A percentile compares a stretch with the other conserved stretches of the same genome.
Conservation (phyloP, 1,284 basidiomycete species). For the Ceratobasidium sp. region DNA sequence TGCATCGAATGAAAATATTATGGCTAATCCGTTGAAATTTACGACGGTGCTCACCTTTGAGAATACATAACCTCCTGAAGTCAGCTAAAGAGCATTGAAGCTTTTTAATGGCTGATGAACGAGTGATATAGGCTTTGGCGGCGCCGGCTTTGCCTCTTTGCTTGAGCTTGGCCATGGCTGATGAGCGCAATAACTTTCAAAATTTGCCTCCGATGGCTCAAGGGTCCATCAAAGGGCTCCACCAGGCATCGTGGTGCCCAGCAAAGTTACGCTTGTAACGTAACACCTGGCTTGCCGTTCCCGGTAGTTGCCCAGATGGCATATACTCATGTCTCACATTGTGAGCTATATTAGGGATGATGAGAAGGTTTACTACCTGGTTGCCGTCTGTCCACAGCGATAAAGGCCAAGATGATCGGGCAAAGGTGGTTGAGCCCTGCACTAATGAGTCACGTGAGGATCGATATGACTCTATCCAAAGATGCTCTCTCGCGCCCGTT, state of each 20-base stretch:
- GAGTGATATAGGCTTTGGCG: constrained; percentile 93
- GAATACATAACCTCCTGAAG: constrained; percentile 95
- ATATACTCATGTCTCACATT: too few species aligned
- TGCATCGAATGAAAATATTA: constrained; percentile 8
- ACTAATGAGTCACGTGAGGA: constrained; percentile 9
- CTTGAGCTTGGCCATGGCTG: constrained; percentile 83
- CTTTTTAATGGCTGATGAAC: constrained; percentile 89
- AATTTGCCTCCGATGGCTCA: constrained; percentile 29
- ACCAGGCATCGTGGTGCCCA: neutral
- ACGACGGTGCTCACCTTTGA: constrained; percentile 77
- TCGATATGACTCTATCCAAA: neutral
- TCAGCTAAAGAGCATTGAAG: constrained; percentile 97
- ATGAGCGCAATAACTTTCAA: constrained; percentile 28
- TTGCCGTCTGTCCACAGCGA: too few species aligned
- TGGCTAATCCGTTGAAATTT: constrained; percentile 16
- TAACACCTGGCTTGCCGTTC: too few species aligned
- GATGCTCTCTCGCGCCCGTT: constrained; percentile 13
- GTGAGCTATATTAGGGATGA: too few species aligned
- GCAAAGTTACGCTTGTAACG: too few species aligned
- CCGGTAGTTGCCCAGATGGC: too few species aligned
- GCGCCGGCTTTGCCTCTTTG: constrained; percentile 91
- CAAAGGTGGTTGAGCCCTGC: too few species aligned
- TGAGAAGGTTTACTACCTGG: too few species aligned
- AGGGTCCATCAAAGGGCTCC: neutral
- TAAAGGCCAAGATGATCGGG: too few species aligned